Evolutionary conservation across 140 eudicot genomes (phyloP).

Genomic region (Ambrosia hybrid): DNA sequence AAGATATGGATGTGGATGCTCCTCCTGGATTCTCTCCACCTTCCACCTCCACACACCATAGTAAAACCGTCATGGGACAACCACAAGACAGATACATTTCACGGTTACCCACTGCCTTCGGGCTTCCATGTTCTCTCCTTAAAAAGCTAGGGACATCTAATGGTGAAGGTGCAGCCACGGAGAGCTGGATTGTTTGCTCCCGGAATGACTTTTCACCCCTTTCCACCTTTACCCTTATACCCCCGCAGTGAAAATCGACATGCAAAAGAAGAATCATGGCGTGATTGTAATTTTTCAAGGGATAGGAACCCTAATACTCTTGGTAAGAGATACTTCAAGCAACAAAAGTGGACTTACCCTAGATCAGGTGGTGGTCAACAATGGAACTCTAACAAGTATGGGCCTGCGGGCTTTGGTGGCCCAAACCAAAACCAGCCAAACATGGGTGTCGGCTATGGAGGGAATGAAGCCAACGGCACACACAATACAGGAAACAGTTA

Average conservation of each 20-base stretch:
- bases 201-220: constrained; percentile 71
- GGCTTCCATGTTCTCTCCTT: constrained; percentile 52
- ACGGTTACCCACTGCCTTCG: constrained; percentile 62
- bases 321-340: constrained; percentile 64
- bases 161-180: constrained; percentile 22
- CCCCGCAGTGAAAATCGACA: constrained; percentile 35
- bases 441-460: constrained; percentile 38
- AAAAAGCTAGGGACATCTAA: constrained; percentile 41
- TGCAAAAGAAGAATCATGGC: constrained; percentile 23
- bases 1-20: constrained; percentile 40
- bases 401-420: constrained; percentile 37
- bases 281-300: constrained; percentile 28
- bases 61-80: constrained; percentile 40
- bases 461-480: constrained; percentile 35
- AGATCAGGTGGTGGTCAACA: constrained; percentile 44
- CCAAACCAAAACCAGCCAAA: constrained; percentile 26
- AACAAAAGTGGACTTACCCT: constrained; percentile 61
- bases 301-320: constrained; percentile 37
- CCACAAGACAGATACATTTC: constrained; percentile 63
- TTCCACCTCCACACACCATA: constrained; percentile 23
- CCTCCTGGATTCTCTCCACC: constrained; percentile 85
- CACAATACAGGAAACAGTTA: constrained; percentile 30
- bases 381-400: constrained; percentile 59
- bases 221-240: constrained; percentile 79
- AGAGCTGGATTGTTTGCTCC: constrained; percentile 67